Base-by-base conservation (phyloP, 192 early-diverging fungal species). In the Umbelopsis vinacea region DNA sequence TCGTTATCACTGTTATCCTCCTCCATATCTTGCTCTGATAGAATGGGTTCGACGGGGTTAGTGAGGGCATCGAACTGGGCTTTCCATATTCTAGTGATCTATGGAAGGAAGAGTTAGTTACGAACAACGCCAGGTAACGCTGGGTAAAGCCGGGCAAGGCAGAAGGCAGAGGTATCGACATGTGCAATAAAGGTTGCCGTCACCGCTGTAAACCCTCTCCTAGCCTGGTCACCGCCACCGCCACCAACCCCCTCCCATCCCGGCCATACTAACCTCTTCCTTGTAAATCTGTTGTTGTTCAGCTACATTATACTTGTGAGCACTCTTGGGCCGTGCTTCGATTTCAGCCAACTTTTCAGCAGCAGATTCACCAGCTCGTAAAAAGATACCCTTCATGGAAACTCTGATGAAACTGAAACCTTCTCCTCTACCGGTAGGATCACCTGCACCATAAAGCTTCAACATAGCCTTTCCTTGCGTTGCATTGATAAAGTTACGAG, bases 381-480 rank as follows among this genome's bases (percentile, higher is more conserved):
- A 83, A 72, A 98, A 97, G 67, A 97, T 97, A 70, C 98, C 97
- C 82, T 97, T 98, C 96, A 98, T 98, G 15, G 92, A 94, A 23
- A 94, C 93, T 33, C 96, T 89, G 72, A 99, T 94, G 80, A 97
- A 99, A 85, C 96, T 98, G 74, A 99, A 98, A 10, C 95, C 97
- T 73, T 98, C 96, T 53, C 95, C 96, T 50, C 87, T 80, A 12
- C 96, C 97, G 0, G 96, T 96, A 7, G 97, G 97, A 81, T 99
- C 97, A 66, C 96, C 97, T n/a, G 92, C 91, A 21, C 97, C 97
- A 74, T 93, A 92, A 11, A 99, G 87, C 82, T 97, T 91, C 54
- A 98, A 82, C 95, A 96, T 95, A 12, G 94, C 94, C 77, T 99
- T 99, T 52, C 93, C 93, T 74, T 91, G 91, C 22, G 90, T 94